Evolutionary conservation across 139 green algal species (phyloP), one percentile per base, ranked within the genome.

Genomic region (Tetradesmus lagerheimii): DNA sequence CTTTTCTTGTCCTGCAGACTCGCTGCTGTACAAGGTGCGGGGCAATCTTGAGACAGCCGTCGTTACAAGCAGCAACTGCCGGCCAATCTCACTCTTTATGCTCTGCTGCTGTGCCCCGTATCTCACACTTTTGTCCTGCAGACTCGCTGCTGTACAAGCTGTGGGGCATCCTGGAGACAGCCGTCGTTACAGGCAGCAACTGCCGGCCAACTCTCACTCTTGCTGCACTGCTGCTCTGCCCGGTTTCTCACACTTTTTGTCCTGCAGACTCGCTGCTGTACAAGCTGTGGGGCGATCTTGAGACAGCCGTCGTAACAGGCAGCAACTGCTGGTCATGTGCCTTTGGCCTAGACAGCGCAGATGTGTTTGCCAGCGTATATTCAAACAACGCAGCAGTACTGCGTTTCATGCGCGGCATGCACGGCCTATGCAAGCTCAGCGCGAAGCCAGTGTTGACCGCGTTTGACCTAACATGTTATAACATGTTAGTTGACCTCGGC

Each of bases 341-440:
- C 20, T 90, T 92, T 57, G 89, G 89, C 3, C 34, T 80, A 11
- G 18, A 67, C 29, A 84, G 89, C 76, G 27, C 64, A 0, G 89
- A 94, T 27, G 64, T 94, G 8, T 94, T 94, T 47, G 71, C 80
- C 0, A 82, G 81, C 67, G 81, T 92, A 11, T 94, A 94, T 66
- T 67, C 57, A 37, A 83, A 89, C 3, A 77, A 90, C 4, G 16
- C 79, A 14, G 74, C 67, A 4, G 57, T 89, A 25, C 88, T 92
- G 57, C 88, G 90, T 53, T 94, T 94, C 90, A 90, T 94, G 92
- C 79, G 35, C 2, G 92, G 90, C 50, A 94, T 94, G 92, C 87
- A 94, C 74, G 62, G 82, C 34, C 91, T 93, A 27, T 64, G 86
- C 1, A 2, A 64, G 9, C 53, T 94, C 5, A 91, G 80, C 6